Base-by-base conservation (phyloP, 257 asterid genomes). In the Solanum virginianum region DNA sequence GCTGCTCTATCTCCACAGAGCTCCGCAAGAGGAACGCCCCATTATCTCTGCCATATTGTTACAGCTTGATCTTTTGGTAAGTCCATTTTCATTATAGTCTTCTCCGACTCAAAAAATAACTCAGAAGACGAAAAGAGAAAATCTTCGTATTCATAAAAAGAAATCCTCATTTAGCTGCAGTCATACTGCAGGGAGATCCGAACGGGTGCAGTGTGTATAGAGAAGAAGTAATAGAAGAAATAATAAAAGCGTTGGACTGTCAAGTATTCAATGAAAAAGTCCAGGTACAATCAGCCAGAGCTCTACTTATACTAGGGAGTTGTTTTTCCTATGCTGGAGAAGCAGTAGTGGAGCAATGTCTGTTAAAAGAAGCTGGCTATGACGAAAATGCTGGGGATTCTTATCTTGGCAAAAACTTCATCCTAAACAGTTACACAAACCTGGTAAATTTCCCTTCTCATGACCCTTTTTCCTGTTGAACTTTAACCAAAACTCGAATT, bases 41-140 rank as follows among this genome's bases (percentile, higher is more conserved):
- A 1, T 92, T 70, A 81, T 91, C 65, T 94, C 98, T 10, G 96
- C 88, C 66, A 53, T 94, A 70, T 74, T 95, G 90, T 90, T 95
- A 68, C 94, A 89, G 88, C 91, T 95, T 81, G 98, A 95, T 87
- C 94, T 95, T 57, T 80, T 91, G 97, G 98, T 94, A 87, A 82
- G 92, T 82, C 63, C 43, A 11, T 62, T 62, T 82, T 17, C 63
- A 16, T 79, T 16, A 29, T 53, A 24, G 15, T 51, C 10, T 51
- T 77, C 0, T 24, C 16, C 5, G 3, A 6, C 9, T 24, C 8
- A 75, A 22, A 49, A 59, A 74, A 47, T 22, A 18, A 75, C 6
- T 16, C 22, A 0, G 62, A 47, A 14, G 47, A 17, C 22, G 69
- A 32, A 10, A 62, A 22, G 12, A 69, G 24, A 36, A 69, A 69